These are phyloP conservation scores for Phalaenopsis equestris DNA, from an alignment of 106 monocot species.

Conservation along the genomic window DNA sequence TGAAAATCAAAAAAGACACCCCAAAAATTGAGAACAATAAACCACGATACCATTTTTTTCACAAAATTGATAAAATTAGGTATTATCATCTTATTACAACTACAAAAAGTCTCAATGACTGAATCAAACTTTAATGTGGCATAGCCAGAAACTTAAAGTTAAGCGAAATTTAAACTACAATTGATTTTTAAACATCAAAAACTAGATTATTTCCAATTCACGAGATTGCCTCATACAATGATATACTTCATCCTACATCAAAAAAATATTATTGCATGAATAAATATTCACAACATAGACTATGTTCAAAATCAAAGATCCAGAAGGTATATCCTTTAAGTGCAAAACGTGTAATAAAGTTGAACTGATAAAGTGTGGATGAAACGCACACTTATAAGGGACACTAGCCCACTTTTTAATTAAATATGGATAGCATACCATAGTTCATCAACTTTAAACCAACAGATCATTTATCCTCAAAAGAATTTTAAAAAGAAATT, in stretches of 20 bases:
- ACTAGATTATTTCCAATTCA: background rate
- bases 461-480: background rate
- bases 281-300: background rate
- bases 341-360: background rate
- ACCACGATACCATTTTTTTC: background rate
- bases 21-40: background rate
- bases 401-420: background rate
- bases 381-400: background rate
- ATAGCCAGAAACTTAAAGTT: background rate
- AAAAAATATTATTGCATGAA: background rate
- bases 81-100: background rate
- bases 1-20: background rate
- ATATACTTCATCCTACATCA: background rate
- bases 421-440: background rate
- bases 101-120: background rate
- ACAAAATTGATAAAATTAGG: too few species aligned
- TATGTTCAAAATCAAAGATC: background rate
- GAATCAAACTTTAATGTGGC: background rate
- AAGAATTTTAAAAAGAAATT: background rate
- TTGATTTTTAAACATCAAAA: background rate
- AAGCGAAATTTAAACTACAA: background rate
- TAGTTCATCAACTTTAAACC: background rate
- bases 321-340: background rate
- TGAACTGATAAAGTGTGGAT: background rate
- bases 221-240: background rate